phyloP scores from a whole-genome alignment of 805 yeast species.

The Yarrowia porcina region DNA sequence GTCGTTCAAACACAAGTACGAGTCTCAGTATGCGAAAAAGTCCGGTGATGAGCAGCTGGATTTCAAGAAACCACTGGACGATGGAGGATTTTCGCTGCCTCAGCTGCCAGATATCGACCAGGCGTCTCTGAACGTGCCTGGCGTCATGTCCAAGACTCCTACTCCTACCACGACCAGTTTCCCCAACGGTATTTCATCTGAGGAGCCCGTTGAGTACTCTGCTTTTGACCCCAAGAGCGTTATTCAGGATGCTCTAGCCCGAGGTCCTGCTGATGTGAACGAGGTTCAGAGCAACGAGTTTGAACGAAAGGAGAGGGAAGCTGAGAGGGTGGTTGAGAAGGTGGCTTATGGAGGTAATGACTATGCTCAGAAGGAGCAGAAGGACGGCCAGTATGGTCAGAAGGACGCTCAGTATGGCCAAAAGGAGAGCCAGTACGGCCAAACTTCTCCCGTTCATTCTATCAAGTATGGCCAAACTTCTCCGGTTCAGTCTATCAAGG shows the following conservation, averaged over 20 bases:
- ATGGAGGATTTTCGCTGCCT: conserved; percentile 9
- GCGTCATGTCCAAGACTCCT: conserved; percentile 14
- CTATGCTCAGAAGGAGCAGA: not conserved
- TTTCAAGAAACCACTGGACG: not conserved
- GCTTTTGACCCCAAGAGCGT: conserved; percentile 12
- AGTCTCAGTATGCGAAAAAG: conserved; percentile 18
- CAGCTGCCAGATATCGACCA: conserved; percentile 19
- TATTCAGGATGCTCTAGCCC: conserved; percentile 8
- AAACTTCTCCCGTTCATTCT: no score
- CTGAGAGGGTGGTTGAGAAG: not conserved
- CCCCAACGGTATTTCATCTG: not conserved
- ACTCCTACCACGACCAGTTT: conserved; percentile 2
- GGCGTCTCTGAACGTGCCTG: conserved; percentile 1
- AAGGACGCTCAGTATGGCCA: not conserved
- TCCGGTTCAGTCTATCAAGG: no score
- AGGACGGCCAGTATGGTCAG: not conserved
- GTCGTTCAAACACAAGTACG: conserved; percentile 23
- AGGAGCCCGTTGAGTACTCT: conserved; percentile 10
- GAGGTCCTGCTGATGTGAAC: not conserved
- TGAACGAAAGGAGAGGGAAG: not conserved
- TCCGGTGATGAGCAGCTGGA: not conserved
- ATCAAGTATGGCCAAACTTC: no score
- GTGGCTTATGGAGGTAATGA: not conserved
- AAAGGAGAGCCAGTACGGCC: not conserved
- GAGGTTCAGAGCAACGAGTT: conserved; percentile 7